Base-by-base conservation (phyloP, 768 basidiomycete genomes). In the Roridomyces roridus region DNA sequence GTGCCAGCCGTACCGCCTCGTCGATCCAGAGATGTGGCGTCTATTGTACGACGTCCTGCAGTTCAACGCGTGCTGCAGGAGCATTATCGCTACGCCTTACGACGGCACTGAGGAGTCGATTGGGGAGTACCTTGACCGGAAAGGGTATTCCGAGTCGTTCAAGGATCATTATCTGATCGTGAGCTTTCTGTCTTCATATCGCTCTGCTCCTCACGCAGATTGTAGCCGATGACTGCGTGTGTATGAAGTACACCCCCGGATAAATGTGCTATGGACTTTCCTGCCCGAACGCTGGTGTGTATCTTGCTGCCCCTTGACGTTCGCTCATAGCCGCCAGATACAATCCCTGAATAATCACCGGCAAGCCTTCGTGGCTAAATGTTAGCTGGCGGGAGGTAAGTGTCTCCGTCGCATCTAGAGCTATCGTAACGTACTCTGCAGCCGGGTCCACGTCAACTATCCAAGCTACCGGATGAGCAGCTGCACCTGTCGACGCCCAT, bases 231-330 rank as follows among this genome's bases (percentile, higher is more conserved):
- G 88, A 89, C 87, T 8, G 89, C 88, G 1, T 86, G 88, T 3
- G 85, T 92, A 36, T 92, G 90, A 90, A 89, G 85, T 41, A 91
- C 88, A 0, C 86, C 88, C 0, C 85, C 90, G 9, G 85, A 86
- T 59, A 81, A 82, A 64, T 89, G 87, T 60, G 79, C 83, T 3
- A 70, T 86, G 46, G 86, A 89, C 60, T 89, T 92, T 65, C 89
- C 89, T 8, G 88, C 85, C 0, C 76, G 74, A 36, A 90, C 89
- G 0, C 70, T 91, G 69, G 85, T 85, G 54, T 5, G 72, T 36
- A 17, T 10, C 42, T 54, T 51, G 17, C 25, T 49, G 25, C 29
- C 25, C n/a, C 42, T 35, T 46, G 1, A 18, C 29, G 42, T 51
- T 50, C 11, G 36, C 10, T 28, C 10, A 41, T 6, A 7, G 20